Conservation (phyloP, 352 stramenopile genomes). For the Pythium dissimile region DNA sequence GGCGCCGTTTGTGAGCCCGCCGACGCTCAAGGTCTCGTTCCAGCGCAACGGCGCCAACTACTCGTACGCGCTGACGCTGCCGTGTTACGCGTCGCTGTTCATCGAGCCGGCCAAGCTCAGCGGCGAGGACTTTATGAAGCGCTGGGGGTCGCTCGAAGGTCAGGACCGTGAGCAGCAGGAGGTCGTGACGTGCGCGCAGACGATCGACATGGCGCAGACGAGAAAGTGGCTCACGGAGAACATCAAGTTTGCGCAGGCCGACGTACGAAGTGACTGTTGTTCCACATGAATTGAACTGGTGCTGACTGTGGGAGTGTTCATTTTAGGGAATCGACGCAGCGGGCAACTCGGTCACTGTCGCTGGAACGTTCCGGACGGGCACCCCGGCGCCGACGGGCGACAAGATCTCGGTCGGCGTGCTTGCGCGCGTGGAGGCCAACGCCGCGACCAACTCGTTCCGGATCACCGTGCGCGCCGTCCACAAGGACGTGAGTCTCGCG, state of each 20-base stretch:
- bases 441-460: constrained; percentile 73
- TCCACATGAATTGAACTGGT: not conserved
- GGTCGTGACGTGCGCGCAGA: constrained; percentile 73
- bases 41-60: constrained; percentile 52
- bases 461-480: constrained; percentile 90
- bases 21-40: constrained; percentile 88
- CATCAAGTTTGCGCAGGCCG: constrained; percentile 88
- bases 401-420: constrained; percentile 92
- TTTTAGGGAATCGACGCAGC: constrained; percentile 49
- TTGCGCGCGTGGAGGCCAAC: constrained; percentile 90
- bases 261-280: constrained; percentile 29
- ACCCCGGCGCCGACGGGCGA: constrained; percentile 86
- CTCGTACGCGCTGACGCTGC: constrained; percentile 74
- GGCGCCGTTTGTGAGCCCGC: constrained; percentile 89
- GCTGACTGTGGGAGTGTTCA: not conserved
- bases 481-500: constrained; percentile 79
- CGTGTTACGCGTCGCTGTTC: constrained; percentile 89
- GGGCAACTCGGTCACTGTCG: constrained; percentile 88
- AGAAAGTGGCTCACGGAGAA: constrained; percentile 81
- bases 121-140: constrained; percentile 90
- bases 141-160: constrained; percentile 90
- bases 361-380: constrained; percentile 90
- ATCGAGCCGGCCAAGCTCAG: constrained; percentile 91
- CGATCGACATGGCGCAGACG: constrained; percentile 84
- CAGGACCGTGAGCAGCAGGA: constrained; percentile 92